Evolutionary conservation across 163 green algal species (phyloP).

Genomic region (Volvox carteri): DNA sequence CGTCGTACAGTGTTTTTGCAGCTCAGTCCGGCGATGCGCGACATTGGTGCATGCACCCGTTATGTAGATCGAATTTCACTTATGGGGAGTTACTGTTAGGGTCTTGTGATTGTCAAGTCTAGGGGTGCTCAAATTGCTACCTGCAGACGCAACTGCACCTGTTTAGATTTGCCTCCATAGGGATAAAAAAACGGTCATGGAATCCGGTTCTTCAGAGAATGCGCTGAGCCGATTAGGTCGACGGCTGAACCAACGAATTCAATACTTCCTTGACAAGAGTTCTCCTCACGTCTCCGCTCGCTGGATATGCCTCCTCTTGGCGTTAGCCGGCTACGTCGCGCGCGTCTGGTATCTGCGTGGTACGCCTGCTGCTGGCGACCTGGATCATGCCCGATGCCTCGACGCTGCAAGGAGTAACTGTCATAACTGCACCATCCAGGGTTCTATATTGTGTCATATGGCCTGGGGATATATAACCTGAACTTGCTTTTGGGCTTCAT

Average conservation of each 20-base stretch:
- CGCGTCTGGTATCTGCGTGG: slow-evolving; percentile 83
- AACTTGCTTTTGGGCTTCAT: slow-evolving; percentile 99
- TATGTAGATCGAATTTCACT: no score
- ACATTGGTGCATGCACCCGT: no score
- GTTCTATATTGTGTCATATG: slow-evolving; percentile 99
- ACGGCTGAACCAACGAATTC: slow-evolving; percentile 64
- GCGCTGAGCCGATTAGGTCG: slow-evolving; percentile 9
- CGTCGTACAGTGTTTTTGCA: no score
- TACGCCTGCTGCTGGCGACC: not conserved
- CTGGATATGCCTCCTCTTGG: slow-evolving; percentile 73
- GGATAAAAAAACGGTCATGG: no score
- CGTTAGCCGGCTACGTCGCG: slow-evolving; percentile 80
- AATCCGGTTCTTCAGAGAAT: slow-evolving; percentile 2
- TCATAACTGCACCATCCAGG: slow-evolving; percentile 57
- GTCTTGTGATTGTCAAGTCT: no score
- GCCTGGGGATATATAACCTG: slow-evolving; percentile 98
- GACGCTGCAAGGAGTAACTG: not conserved
- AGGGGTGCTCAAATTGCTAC: no score
- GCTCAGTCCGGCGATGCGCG: no score
- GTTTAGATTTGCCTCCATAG: no score
- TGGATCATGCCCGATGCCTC: slow-evolving; percentile 9
- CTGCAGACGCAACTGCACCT: no score
- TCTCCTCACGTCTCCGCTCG: slow-evolving; percentile 76
- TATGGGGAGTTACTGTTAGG: no score
- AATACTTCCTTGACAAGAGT: slow-evolving; percentile 80